Percentiles rank a stretch among this genome's conserved stretches.
Conservation (phyloP, 305 asterid species). For the Striga hermonthica region DNA sequence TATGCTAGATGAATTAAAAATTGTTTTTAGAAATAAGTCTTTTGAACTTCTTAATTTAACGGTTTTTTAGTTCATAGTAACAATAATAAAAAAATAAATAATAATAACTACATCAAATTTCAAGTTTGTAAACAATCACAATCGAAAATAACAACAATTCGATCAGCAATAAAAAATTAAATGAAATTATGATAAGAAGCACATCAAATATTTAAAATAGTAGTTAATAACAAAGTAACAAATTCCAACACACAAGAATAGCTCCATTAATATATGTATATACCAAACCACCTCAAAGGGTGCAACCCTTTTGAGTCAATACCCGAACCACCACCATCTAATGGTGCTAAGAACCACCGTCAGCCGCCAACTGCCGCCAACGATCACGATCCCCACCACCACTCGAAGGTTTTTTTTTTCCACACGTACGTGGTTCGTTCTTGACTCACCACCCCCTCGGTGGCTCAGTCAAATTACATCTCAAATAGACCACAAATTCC, state of each 20-base stretch:
- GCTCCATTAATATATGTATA: too few relatives aligned
- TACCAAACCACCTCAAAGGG: neutral
- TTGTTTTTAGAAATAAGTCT: too few relatives aligned
- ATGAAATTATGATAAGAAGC: too few relatives aligned
- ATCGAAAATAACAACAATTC: too few relatives aligned
- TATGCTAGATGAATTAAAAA: too few relatives aligned
- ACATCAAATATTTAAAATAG: neutral
- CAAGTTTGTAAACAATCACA: too few relatives aligned
- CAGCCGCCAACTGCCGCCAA: too few relatives aligned
- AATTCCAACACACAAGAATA: conserved; percentile 21
- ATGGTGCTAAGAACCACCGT: conserved; percentile 20
- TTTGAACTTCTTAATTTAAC: too few relatives aligned
- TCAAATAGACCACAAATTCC: neutral
- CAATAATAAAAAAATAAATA: neutral
- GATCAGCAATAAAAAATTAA: too few relatives aligned
- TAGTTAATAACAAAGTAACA: neutral
- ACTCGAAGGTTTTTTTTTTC: neutral
- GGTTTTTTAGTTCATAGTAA: too few relatives aligned
- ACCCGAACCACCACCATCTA: conserved; percentile 96
- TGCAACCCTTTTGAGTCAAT: conserved; percentile 61
- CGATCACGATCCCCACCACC: neutral
- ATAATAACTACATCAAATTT: neutral
- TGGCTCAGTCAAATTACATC: neutral
- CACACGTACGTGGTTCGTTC: neutral
- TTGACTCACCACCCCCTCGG: conserved; percentile 3